Percentiles rank a stretch among this genome's conserved stretches.
Conservation (phyloP, 441 rosid species). For the Populus hybrid region DNA sequence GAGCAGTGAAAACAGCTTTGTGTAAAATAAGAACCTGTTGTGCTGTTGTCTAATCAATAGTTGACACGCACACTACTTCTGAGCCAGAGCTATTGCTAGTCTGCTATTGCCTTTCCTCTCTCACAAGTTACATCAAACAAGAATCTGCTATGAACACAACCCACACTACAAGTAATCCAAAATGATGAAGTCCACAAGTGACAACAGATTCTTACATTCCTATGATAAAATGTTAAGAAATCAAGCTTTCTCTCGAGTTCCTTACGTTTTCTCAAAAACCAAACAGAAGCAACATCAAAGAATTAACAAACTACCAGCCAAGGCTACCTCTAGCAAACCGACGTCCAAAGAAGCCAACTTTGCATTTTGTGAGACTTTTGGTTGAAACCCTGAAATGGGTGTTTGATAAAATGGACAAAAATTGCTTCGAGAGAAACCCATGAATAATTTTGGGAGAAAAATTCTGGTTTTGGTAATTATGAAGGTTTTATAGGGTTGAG, state of each 20-base stretch:
- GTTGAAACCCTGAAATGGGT: constrained; percentile 23
- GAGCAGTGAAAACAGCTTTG: neutral
- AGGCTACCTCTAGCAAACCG: constrained; percentile 37
- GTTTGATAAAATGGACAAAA: constrained; percentile 23
- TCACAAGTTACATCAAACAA: too few species aligned
- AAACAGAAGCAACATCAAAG: neutral
- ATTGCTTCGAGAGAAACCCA: constrained; percentile 34
- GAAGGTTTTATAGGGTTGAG: constrained; percentile 24
- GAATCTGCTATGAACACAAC: too few species aligned
- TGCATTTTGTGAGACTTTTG: constrained; percentile 31
- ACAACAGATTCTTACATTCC: neutral
- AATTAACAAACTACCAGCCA: constrained; percentile 37
- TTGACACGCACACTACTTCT: neutral
- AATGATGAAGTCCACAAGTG: neutral
- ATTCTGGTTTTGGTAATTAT: constrained; percentile 9
- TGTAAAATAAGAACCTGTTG: neutral
- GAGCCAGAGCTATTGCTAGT: neutral
- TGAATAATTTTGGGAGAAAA: constrained; percentile 19
- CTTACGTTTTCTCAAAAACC: neutral
- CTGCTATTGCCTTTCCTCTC: too few species aligned
- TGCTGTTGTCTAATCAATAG: neutral
- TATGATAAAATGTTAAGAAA: neutral
- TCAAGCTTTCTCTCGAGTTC: neutral
- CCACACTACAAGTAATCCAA: too few species aligned
- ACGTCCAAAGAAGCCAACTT: constrained; percentile 33